Conservation (phyloP, 768 basidiomycete genomes). For the Auriculariales sp. region DNA sequence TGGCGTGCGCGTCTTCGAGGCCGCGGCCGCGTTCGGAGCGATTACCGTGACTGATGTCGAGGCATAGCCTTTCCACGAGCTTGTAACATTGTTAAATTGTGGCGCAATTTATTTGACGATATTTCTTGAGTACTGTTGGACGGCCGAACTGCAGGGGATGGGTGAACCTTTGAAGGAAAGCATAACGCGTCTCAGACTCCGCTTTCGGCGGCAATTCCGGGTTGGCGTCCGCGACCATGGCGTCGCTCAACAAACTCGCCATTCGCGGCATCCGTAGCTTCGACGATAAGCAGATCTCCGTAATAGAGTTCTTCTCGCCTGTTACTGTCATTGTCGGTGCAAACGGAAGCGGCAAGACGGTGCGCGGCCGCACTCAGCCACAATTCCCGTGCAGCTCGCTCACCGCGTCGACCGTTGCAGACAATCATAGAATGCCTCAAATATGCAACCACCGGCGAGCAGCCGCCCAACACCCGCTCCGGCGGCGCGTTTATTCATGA, state of each 20-base stretch:
- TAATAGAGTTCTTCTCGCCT: slow-evolving; percentile 95
- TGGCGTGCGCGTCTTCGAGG: background rate
- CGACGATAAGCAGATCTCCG: slow-evolving; percentile 83
- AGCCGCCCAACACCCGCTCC: slow-evolving; percentile 92
- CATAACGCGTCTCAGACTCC: no score
- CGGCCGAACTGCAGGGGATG: no score
- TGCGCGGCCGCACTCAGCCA: slow-evolving; percentile 10
- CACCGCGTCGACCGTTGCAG: slow-evolving; percentile 11
- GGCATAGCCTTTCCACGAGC: background rate
- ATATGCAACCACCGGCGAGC: slow-evolving; percentile 96
- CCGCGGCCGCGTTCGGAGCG: background rate
- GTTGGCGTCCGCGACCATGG: slow-evolving; percentile 43
- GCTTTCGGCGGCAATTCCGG: no score
- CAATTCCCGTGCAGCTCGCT: background rate
- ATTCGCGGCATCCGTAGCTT: slow-evolving; percentile 67
- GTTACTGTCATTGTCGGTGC: slow-evolving; percentile 98
- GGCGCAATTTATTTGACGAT: no score
- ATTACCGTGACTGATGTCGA: background rate
- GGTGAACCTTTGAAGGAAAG: no score
- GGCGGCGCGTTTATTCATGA: slow-evolving; percentile 99
- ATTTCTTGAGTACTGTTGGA: no score
- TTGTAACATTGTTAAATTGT: no score
- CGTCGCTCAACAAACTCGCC: slow-evolving; percentile 80
- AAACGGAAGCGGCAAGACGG: slow-evolving; percentile 96
- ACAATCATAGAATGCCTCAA: slow-evolving; percentile 99